Percentiles rank a stretch among this genome's conserved stretches.
Conservation (phyloP, 2,329 filamentous ascomycete genomes). For the Penicillium janthinellum region DNA sequence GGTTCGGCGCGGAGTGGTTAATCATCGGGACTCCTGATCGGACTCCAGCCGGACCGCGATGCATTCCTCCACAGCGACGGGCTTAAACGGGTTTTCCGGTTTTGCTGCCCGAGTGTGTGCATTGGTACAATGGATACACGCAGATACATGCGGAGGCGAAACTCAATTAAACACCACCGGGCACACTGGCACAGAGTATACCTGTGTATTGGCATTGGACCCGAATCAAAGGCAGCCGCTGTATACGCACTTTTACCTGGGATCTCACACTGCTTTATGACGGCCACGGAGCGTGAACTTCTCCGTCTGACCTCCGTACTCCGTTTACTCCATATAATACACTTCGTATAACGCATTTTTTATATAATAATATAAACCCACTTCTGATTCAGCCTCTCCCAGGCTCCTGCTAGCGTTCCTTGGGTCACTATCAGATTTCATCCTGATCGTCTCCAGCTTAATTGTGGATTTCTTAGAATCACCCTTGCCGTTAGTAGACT, state of each 20-base stretch:
- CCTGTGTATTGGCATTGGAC: too few species aligned
- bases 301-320: not conserved
- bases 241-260: not conserved
- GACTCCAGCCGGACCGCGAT: constrained; percentile 7
- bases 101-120: not conserved
- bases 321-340: not conserved
- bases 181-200: too few species aligned
- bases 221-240: not conserved
- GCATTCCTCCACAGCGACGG: constrained; percentile 3
- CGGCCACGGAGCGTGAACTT: not conserved
- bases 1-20: not conserved
- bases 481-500: not conserved
- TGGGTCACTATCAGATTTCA: not conserved
- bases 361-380: not conserved
- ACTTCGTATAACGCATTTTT: not conserved
- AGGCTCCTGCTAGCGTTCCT: not conserved
- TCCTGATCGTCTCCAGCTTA: too few species aligned
- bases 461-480: too few species aligned
- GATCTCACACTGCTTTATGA: not conserved
- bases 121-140: not conserved
- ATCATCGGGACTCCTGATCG: constrained; percentile 9
- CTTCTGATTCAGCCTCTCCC: not conserved
- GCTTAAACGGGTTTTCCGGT: not conserved
- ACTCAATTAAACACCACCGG: not conserved
- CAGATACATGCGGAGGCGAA: not conserved